Conservation (phyloP, 2,329 filamentous ascomycete genomes). For the Herpomyces periplanetae region DNA sequence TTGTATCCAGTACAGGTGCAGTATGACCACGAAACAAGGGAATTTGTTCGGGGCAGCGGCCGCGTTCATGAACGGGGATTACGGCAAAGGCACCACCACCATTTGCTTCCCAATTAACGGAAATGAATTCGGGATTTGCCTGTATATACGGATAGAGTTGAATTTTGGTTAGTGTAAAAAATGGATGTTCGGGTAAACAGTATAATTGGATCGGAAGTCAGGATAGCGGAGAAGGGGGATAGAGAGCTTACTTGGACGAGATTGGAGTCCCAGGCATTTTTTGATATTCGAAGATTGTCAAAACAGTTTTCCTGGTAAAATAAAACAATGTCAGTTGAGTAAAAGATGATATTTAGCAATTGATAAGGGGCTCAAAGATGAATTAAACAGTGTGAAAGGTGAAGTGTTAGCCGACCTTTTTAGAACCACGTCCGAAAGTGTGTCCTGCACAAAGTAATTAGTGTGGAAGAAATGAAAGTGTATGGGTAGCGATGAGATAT, state of each 20-base stretch:
- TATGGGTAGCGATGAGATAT: constrained; percentile 3
- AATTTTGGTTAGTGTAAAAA: constrained; percentile 1
- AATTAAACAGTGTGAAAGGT: neutral
- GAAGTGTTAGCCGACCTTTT: constrained; percentile 17
- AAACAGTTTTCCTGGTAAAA: constrained; percentile 45
- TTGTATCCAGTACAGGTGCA: constrained; percentile 72
- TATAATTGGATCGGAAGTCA: constrained; percentile 5
- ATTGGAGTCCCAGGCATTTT: constrained; percentile 98
- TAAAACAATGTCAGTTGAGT: neutral
- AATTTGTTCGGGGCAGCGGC: constrained; percentile 62
- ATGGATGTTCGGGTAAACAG: constrained; percentile 1
- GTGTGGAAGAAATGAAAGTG: constrained; percentile 5
- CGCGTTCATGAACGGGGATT: constrained; percentile 54
- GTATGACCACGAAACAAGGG: constrained; percentile 89
- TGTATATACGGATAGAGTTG: constrained; percentile 8
- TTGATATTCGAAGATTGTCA: constrained; percentile 82
- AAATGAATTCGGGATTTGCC: constrained; percentile 80
- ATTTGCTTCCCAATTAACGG: constrained; percentile 91
- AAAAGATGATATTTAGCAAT: constrained; percentile 3
- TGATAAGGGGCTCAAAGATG: neutral
- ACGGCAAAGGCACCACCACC: constrained; percentile 90
- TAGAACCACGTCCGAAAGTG: constrained; percentile 77
- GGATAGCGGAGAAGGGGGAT: constrained; percentile 5
- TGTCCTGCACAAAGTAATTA: constrained; percentile 36
- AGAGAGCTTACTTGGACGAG: constrained; percentile 38